Evolutionary conservation across 208 protist species (phyloP).

Genomic region (Acanthamoeba quina): DNA sequence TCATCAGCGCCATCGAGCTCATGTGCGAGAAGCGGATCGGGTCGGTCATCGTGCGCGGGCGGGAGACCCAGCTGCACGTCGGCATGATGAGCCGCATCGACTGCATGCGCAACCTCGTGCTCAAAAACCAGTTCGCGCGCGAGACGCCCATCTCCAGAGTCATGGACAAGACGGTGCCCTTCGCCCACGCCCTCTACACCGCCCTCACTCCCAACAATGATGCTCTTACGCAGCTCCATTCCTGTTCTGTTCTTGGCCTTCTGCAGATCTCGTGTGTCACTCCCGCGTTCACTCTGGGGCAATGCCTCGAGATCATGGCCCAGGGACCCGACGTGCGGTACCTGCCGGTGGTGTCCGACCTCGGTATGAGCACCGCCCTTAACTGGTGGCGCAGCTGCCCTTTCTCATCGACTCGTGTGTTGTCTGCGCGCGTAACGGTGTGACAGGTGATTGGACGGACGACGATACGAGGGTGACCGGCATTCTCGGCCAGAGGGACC

Average conservation of each 20-base stretch:
- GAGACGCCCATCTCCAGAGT: conserved; percentile 6
- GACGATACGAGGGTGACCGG: conserved; percentile 2
- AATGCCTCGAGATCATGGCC: conserved; percentile 27
- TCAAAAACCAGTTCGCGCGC: conserved; percentile 34
- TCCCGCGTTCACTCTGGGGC: not conserved
- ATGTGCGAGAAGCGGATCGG: conserved; percentile 24
- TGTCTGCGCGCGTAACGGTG: too few relatives aligned
- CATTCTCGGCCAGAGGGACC: conserved; percentile 26
- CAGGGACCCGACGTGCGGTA: conserved; percentile 32
- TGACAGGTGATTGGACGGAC: conserved; percentile 24
- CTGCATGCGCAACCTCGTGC: conserved; percentile 20
- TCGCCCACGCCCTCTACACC: too few relatives aligned
- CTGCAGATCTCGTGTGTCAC: conserved; percentile 27
- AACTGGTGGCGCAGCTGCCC: too few relatives aligned
- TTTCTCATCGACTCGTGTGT: too few relatives aligned
- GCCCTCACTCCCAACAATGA: too few relatives aligned
- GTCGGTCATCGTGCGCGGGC: conserved; percentile 1
- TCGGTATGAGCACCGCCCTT: not conserved
- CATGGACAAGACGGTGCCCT: not conserved
- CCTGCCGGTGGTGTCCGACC: not conserved
- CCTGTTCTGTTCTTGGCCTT: not conserved
- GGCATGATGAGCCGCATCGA: conserved; percentile 56
- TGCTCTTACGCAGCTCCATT: not conserved
- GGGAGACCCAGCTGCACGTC: conserved; percentile 36
- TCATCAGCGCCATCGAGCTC: conserved; percentile 53